Evolutionary conservation across 176 grass and related monocot species (phyloP), one percentile per base, ranked within the genome.

Genomic region (Zizania latifolia): DNA sequence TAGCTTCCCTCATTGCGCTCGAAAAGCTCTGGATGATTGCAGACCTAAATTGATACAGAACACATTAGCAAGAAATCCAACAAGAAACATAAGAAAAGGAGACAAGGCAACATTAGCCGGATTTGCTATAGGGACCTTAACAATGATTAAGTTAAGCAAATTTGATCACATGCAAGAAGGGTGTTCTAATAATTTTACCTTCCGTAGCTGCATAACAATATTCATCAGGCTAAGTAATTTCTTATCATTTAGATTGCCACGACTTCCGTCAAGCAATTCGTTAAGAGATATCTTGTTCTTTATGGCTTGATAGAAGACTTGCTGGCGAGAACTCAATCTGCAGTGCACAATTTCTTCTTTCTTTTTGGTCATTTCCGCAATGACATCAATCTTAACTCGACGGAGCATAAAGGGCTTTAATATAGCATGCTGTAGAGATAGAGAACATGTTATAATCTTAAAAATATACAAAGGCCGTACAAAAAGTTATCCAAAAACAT

Each of bases 11-110:
- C 96, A 46, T 99, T 99, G 41, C 96, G 92, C 77, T 99, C 96
- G 70, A 99, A 99, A 44, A 99, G 85, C 84, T 99, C 96, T 26
- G 96, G 96, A 84, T 99, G 96, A 86, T 99, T 99, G 82, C 96
- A 99, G 48, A 99, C 96, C 96, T 99, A 82, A 70, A 89, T 44
- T 53, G 60, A 75, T 62, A 29, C 5, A 13, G 17, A 61, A 44
- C 44, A 63, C 23, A 65, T 78, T 58, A 56, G 40, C 21, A 54
- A 68, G 30, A 76, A 27, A 68, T 27, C 16, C 38, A 22, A 73
- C 66, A 54, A 44, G 2, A 62, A 57, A 70, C 32, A 41, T 21
- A 17, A 32, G 40, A 53, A 30, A 61, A 36, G 28, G 0, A 67
- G 31, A 17, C n/a, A n/a, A n/a, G n/a, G n/a, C n/a, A 27, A 35